These are phyloP conservation scores for Meyerozyma athensensis DNA, from an alignment of 1,139 yeast genomes.

Conservation along the genomic window DNA sequence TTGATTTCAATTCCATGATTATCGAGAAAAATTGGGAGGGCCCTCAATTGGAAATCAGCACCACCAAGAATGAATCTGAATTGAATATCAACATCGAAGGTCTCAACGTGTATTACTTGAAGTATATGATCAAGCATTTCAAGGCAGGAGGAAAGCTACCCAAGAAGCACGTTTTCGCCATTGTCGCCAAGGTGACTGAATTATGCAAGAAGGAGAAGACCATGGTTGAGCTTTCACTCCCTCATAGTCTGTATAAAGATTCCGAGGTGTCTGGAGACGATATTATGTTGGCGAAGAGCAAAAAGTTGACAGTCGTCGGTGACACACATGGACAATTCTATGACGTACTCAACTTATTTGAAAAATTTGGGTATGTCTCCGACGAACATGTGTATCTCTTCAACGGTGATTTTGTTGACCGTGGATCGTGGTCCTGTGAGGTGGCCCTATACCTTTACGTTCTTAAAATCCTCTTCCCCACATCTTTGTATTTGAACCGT, in stretches of 20 bases:
- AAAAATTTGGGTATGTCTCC: constrained; percentile 63
- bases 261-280: constrained; percentile 13
- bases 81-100: constrained; percentile 28
- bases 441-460: constrained; percentile 81
- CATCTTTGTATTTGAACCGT: constrained; percentile 68
- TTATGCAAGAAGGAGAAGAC: constrained; percentile 64
- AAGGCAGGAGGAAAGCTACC: constrained; percentile 71
- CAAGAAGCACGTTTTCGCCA: constrained; percentile 78
- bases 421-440: constrained; percentile 98
- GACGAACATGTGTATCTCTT: constrained; percentile 74
- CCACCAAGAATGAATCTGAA: constrained; percentile 17
- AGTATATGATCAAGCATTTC: constrained; percentile 63
- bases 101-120: constrained; percentile 48
- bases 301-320: constrained; percentile 79
- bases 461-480: constrained; percentile 76
- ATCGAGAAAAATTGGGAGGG: constrained; percentile 65
- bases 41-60: constrained; percentile 44
- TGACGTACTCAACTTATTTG: constrained; percentile 78
- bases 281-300: constrained; percentile 23
- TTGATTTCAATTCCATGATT: constrained; percentile 47
- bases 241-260: constrained; percentile 14
- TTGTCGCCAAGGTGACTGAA: constrained; percentile 67
- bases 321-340: constrained; percentile 97
- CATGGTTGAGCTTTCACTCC: constrained; percentile 64
- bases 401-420: constrained; percentile 96